Evolutionary conservation across 2,329 filamentous ascomycete genomes (phyloP), one percentile per base, ranked within the genome.

Genomic region (Colletotrichum eleusines): DNA sequence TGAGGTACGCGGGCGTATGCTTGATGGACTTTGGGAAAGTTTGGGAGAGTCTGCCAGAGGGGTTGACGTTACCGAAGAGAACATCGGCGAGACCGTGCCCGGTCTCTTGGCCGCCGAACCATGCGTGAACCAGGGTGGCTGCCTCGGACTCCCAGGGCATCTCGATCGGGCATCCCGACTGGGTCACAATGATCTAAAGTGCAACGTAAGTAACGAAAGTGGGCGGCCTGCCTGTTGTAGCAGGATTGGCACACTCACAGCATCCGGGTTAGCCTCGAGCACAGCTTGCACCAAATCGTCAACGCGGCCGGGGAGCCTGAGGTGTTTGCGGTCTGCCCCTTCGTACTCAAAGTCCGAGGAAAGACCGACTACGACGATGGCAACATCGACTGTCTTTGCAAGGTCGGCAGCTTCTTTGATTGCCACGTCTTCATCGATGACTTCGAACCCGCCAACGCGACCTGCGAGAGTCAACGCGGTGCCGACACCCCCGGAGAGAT

Each of bases 61-160:
- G 93, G 77, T 92, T 94, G 57, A 88, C 86, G 72, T 91, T 87
- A 58, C 92, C 93, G 73, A 93, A 92, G 23, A 95, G 84, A 1
- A 95, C 86, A 74, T 95, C 93, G 0, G 92, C 92, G 72, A 97
- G 91, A 14, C 90, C 91, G 76, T 95, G 94, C 7, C 93, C 94
- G 6, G 91, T 92, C 82, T 96, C 93, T 76, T 96, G 94, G n/a
- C 94, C 93, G 71, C 93, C 92, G 76, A 94, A 96, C 92, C 93
- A 96, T 9, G 92, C 92, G 76, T 95, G 92, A 1, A 94, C 77
- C 1, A 95, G 82, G 2, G 90, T 88, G 9, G 81, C 78, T 2
- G 88, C 87, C 40, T 85, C 80, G 20, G 83, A 77, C 1, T 88
- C 83, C 91, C 91, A 93, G 0, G 91, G 91, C 90, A 94, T 91